These are phyloP conservation scores for Skeletonema potamos DNA, from an alignment of 108 stramenopile genomes.

Conservation along the genomic window DNA sequence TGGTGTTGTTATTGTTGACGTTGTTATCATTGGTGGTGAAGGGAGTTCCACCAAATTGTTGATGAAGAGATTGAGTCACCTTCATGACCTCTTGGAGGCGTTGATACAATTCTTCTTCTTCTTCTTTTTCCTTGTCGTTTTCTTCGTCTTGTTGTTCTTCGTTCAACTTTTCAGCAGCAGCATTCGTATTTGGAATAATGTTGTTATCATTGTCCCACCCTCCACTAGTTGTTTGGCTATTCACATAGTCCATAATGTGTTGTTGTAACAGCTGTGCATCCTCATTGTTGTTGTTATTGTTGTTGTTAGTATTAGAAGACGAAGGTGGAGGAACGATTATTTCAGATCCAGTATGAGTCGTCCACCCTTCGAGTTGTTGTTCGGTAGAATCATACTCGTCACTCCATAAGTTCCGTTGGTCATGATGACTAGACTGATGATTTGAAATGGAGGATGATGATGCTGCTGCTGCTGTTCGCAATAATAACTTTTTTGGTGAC, in stretches of 20 bases:
- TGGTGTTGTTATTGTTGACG: neutral
- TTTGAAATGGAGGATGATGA: neutral
- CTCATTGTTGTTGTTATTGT: no score
- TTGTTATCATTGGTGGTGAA: neutral
- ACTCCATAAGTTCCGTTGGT: neutral
- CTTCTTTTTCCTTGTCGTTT: neutral
- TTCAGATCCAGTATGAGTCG: neutral
- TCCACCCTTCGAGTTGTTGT: neutral
- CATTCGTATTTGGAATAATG: no score
- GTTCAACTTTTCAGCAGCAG: neutral
- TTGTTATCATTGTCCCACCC: neutral
- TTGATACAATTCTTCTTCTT: neutral
- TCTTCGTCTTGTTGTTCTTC: no score
- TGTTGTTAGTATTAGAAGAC: neutral
- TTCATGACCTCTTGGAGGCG: neutral
- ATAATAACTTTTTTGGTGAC: neutral
- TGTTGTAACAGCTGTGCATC: neutral
- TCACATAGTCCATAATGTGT: neutral
- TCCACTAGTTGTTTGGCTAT: neutral
- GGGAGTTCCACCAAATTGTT: neutral
- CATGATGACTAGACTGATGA: neutral
- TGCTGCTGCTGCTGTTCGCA: neutral
- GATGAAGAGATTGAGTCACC: constrained; percentile 2
- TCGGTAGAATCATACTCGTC: neutral
- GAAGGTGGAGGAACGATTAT: neutral